These are phyloP conservation scores for Prunus armeniaca DNA, from an alignment of 306 rosid species.

Conservation along the genomic window DNA sequence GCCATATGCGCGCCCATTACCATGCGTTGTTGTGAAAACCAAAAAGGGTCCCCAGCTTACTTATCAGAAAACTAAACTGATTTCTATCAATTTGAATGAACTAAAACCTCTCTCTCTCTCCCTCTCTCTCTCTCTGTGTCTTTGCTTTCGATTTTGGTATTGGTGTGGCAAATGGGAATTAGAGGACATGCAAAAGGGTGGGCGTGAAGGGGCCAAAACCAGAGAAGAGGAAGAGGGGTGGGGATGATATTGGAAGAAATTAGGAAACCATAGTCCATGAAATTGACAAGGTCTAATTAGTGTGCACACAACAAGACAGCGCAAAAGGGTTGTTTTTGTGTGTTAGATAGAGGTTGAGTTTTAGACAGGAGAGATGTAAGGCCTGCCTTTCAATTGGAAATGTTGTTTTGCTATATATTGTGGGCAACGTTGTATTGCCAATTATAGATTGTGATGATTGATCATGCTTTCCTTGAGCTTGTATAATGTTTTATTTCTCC, in stretches of 20 bases:
- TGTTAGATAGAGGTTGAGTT: slow-evolving; percentile 29
- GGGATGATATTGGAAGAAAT: slow-evolving; percentile 2
- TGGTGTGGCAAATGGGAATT: not conserved
- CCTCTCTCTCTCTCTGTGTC: not conserved
- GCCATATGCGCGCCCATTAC: slow-evolving; percentile 83
- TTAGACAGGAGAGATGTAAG: slow-evolving; percentile 52
- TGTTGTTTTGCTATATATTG: slow-evolving; percentile 14
- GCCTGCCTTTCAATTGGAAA: slow-evolving; percentile 45
- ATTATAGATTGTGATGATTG: not conserved
- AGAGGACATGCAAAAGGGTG: not conserved
- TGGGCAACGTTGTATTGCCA: not conserved
- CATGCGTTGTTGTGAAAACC: slow-evolving; percentile 4
- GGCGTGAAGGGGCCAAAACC: slow-evolving; percentile 1
- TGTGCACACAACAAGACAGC: slow-evolving; percentile 14
- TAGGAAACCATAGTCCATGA: slow-evolving; percentile 16
- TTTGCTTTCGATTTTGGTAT: not conserved
- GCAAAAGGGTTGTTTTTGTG: slow-evolving; percentile 23
- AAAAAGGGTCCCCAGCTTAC: not conserved
- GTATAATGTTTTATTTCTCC: not conserved
- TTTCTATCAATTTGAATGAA: not conserved
- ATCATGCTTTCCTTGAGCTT: not conserved
- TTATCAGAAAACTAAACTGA: not conserved
- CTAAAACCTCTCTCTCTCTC: not conserved
- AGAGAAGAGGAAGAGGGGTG: slow-evolving; percentile 6
- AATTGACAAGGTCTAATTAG: slow-evolving; percentile 16